These are phyloP conservation scores for Penicillium cinerascens DNA, from an alignment of 495 filamentous ascomycete species.

Conservation along the genomic window DNA sequence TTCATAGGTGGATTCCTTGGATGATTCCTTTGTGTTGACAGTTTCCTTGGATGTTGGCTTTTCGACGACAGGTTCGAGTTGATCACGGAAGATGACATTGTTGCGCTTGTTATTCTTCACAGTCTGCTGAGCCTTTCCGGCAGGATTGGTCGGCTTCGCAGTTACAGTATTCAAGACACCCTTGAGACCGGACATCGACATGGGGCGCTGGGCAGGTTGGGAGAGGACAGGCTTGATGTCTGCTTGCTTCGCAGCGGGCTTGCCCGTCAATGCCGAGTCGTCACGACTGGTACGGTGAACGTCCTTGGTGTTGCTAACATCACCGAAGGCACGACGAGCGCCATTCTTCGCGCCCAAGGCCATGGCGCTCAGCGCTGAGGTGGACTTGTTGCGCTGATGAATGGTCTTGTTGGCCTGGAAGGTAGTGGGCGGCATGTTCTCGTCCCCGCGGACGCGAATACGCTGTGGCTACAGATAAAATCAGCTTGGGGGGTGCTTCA, in stretches of 20 bases:
- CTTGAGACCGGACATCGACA: constrained; percentile 48
- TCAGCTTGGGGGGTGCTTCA: background rate
- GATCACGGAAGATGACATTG: constrained; percentile 64
- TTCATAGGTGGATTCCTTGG: constrained; percentile 31
- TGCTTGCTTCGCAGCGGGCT: constrained; percentile 32
- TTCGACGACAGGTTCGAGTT: constrained; percentile 32
- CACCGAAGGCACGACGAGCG: constrained; percentile 73
- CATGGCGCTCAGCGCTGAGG: constrained; percentile 59
- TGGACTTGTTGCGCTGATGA: constrained; percentile 81
- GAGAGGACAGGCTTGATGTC: constrained; percentile 52
- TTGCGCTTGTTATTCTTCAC: constrained; percentile 52
- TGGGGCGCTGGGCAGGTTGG: constrained; percentile 63
- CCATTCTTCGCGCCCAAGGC: constrained; percentile 59
- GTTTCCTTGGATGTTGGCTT: constrained; percentile 16
- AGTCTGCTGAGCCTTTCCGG: constrained; percentile 37
- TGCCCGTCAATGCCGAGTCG: constrained; percentile 49
- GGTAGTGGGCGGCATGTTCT: constrained; percentile 59
- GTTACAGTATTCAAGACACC: constrained; percentile 42
- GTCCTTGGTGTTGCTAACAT: constrained; percentile 71
- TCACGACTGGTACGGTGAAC: constrained; percentile 47
- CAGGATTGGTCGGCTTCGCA: constrained; percentile 32
- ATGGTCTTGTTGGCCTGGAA: constrained; percentile 54
- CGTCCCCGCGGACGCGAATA: constrained; percentile 65
- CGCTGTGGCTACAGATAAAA: constrained; percentile 65
- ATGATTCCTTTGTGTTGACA: constrained; percentile 31